Percentiles rank a stretch among this genome's conserved stretches.
Evolutionary conservation across 352 stramenopile species (phyloP).

Genomic region (Pythium volutum): DNA sequence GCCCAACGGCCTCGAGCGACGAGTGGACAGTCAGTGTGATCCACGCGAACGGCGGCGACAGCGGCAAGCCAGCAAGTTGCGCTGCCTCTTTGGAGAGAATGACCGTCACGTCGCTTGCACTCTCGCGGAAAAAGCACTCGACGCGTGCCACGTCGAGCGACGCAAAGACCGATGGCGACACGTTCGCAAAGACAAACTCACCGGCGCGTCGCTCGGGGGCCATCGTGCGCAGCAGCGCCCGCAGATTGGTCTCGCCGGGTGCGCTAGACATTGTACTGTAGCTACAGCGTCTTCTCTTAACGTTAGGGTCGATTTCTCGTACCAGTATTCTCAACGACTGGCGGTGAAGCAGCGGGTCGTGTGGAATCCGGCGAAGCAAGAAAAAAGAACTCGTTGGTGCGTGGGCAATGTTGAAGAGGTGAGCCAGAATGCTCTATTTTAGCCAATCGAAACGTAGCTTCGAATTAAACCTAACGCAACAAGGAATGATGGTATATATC

Average conservation of each 20-base stretch:
- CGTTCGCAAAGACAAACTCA: conserved; percentile 16
- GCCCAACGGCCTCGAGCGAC: conserved; percentile 19
- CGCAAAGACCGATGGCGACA: conserved; percentile 11
- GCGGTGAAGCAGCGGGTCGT: too few species aligned
- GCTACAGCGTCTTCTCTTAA: too few species aligned
- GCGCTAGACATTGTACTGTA: not conserved
- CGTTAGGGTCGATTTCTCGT: too few species aligned
- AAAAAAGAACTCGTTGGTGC: not conserved
- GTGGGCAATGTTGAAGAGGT: not conserved
- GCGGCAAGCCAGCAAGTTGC: not conserved
- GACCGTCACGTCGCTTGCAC: conserved; percentile 16
- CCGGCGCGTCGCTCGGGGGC: conserved; percentile 10
- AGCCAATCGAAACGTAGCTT: not conserved
- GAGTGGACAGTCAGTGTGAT: conserved; percentile 24
- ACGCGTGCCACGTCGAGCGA: conserved; percentile 8
- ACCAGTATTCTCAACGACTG: too few species aligned
- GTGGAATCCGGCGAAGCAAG: too few species aligned
- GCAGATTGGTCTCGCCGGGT: conserved; percentile 16
- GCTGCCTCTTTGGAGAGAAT: conserved; percentile 5
- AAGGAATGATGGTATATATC: not conserved
- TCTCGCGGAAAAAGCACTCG: conserved; percentile 22
- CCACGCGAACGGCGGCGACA: conserved; percentile 13
- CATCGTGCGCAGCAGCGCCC: conserved; percentile 18
- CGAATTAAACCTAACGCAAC: not conserved
- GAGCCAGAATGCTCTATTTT: not conserved